Evolutionary conservation across 83 land plant genomes (phyloP).

Genomic region (Isoetes engelmannii): DNA sequence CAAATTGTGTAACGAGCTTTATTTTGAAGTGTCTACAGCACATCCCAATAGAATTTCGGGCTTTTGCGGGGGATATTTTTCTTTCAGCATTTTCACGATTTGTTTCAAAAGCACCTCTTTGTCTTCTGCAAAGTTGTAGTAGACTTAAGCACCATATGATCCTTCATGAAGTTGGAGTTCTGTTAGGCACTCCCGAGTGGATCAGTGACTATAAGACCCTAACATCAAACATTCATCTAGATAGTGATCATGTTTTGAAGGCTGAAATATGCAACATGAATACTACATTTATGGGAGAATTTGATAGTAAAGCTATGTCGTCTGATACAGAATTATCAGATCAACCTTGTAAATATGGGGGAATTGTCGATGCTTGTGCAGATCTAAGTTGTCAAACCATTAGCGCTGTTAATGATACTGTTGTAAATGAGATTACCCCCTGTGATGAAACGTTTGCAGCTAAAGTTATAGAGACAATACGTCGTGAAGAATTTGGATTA

Average conservation of each 20-base stretch:
- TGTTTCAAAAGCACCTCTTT: constrained; percentile 34
- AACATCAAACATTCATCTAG: too few relatives aligned
- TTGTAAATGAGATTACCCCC: too few relatives aligned
- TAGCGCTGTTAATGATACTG: too few relatives aligned
- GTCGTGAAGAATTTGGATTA: constrained; percentile 89
- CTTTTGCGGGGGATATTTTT: constrained; percentile 57
- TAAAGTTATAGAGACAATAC: constrained; percentile 53
- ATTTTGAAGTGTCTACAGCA: constrained; percentile 48
- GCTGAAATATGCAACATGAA: too few relatives aligned
- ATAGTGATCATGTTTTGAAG: too few relatives aligned
- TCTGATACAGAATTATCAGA: too few relatives aligned
- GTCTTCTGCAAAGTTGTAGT: constrained; percentile 43
- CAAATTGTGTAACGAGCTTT: constrained; percentile 34
- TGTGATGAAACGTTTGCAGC: too few relatives aligned
- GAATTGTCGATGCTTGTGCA: too few relatives aligned
- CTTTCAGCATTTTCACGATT: constrained; percentile 42
- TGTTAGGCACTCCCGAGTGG: constrained; percentile 71
- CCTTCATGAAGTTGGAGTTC: constrained; percentile 72
- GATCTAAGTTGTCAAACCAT: too few relatives aligned
- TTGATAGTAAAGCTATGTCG: too few relatives aligned
- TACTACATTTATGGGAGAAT: too few relatives aligned
- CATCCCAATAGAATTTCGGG: constrained; percentile 59
- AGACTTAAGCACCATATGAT: constrained; percentile 36
- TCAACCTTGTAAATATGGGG: too few relatives aligned
- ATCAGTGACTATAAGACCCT: constrained; percentile 46